A percentile compares a stretch with the other conserved stretches of the same genome.
phyloP scores from a whole-genome alignment of 2,329 filamentous ascomycete genomes.

The Cadophora sp. region DNA sequence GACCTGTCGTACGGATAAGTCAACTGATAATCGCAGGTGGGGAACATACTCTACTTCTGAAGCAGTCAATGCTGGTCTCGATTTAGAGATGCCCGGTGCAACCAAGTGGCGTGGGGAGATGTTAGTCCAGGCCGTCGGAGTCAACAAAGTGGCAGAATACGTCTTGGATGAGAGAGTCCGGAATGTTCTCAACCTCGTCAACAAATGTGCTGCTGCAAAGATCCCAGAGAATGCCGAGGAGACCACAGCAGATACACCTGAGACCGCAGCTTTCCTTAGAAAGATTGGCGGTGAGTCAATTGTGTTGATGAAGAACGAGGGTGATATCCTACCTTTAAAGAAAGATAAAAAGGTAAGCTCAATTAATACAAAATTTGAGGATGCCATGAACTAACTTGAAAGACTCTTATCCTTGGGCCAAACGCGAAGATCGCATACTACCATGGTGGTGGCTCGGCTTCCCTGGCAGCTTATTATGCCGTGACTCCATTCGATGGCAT shows the following conservation, averaged over 20 bases:
- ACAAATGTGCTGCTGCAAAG: constrained; percentile 47
- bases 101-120: constrained; percentile 41
- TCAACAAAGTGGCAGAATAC: constrained; percentile 37
- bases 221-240: constrained; percentile 40
- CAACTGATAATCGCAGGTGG: constrained; percentile 37
- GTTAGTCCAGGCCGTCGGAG: constrained; percentile 36
- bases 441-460: constrained; percentile 70
- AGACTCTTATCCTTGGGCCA: constrained; percentile 62
- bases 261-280: constrained; percentile 55
- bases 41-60: constrained; percentile 62
- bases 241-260: constrained; percentile 42
- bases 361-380: background rate
- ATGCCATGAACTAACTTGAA: constrained; percentile 14
- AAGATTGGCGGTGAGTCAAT: constrained; percentile 65
- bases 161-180: constrained; percentile 41
- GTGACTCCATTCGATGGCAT: constrained; percentile 78
- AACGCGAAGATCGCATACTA: constrained; percentile 64
- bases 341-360: constrained; percentile 61
- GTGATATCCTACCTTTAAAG: constrained; percentile 59
- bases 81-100: constrained; percentile 67
- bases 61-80: constrained; percentile 58
- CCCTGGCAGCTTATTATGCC: constrained; percentile 67
- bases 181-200: constrained; percentile 40
- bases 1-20: background rate
- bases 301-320: constrained; percentile 70